Conservation (phyloP, 1,139 yeast genomes). For the Suhomyces choctaworum region DNA sequence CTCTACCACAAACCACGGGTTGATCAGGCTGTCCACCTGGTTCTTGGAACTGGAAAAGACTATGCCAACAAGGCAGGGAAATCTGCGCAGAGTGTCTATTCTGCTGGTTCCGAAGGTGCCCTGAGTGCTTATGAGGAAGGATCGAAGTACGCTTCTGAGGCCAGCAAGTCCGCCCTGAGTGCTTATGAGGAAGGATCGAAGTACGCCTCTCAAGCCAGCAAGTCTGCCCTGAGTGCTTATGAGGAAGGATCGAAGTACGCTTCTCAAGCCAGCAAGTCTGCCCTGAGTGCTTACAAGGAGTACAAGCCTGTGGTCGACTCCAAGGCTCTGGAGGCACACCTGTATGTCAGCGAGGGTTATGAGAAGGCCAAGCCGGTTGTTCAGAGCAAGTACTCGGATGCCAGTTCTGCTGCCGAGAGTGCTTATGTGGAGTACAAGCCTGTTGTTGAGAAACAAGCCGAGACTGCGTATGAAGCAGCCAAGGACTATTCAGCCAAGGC, state of each 20-base stretch:
- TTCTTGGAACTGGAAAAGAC: conserved; percentile 6
- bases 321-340: conserved; percentile 2
- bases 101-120: conserved; percentile 7
- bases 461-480: conserved; percentile 9
- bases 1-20: conserved; percentile 13
- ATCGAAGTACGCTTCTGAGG: conserved; percentile 5
- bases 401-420: conserved; percentile 9
- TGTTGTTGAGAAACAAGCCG: conserved; percentile 6
- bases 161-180: conserved; percentile 10
- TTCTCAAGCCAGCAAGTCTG: conserved; percentile 4
- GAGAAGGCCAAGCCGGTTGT: conserved; percentile 7
- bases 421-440: conserved; percentile 16
- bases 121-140: conserved; percentile 9
- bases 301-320: conserved; percentile 9
- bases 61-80: conserved; percentile 5
- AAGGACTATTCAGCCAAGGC: conserved; percentile 7
- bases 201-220: conserved; percentile 6
- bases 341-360: conserved; percentile 3
- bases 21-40: conserved; percentile 13
- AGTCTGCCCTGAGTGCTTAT: conserved; percentile 6
- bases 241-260: conserved; percentile 3
- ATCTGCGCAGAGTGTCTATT: conserved; percentile 5
- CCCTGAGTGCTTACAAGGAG: conserved; percentile 12
- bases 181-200: conserved; percentile 12
- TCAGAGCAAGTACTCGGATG: conserved; percentile 5